phyloP scores from a whole-genome alignment of 73 alveolate genomes.

The Symbiodinium natans region DNA sequence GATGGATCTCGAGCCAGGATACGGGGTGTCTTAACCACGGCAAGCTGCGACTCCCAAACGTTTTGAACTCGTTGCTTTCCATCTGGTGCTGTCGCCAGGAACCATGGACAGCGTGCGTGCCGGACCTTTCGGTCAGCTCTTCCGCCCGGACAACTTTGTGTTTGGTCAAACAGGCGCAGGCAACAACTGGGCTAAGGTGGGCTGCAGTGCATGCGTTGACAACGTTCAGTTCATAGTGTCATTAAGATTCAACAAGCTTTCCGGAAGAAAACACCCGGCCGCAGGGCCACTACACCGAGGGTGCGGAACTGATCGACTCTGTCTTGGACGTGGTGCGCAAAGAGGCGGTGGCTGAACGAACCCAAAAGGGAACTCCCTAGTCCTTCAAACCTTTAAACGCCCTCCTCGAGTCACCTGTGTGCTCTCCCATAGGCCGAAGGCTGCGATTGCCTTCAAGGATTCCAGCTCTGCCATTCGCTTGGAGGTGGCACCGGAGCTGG shows the following conservation, averaged over 20 bases:
- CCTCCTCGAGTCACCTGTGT: no score
- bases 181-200: not conserved
- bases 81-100: no score
- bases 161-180: constrained; percentile 94
- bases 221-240: no score
- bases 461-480: constrained; percentile 98
- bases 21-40: no score
- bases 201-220: no score
- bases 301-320: constrained; percentile 98
- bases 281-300: constrained; percentile 98
- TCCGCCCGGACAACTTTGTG: constrained; percentile 98
- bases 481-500: constrained; percentile 99
- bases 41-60: no score
- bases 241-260: no score
- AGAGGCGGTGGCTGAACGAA: constrained; percentile 98
- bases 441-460: constrained; percentile 98
- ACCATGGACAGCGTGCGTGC: constrained; percentile 98
- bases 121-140: constrained; percentile 98
- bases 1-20: constrained; percentile 99
- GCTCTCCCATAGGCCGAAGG: constrained; percentile 98
- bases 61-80: no score
- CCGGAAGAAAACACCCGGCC: no score
- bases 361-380: no score
- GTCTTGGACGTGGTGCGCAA: constrained; percentile 98
- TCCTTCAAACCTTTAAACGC: no score